Evolutionary conservation across 2,329 filamentous ascomycete species (phyloP), one percentile per base, ranked within the genome.

Genomic region (Penicillium corylophilum): DNA sequence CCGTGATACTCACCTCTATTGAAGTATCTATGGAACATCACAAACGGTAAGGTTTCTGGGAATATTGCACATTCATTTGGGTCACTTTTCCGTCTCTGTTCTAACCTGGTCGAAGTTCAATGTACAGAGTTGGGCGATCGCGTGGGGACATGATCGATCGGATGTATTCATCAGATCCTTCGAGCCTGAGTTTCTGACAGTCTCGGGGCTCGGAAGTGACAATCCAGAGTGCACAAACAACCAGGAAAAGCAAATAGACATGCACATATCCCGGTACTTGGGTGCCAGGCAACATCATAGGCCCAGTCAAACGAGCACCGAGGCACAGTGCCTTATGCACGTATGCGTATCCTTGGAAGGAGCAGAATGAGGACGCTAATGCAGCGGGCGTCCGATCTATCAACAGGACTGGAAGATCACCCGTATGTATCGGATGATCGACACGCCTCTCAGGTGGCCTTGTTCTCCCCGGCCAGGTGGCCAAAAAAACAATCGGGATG

Each of bases 391-490:
- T 29, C 29, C 23, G 47, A 56, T 56, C 31, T 16, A 56, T 53
- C 51, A 55, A 41, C 44, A 38, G 31, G n/a, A 38, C 35, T 24
- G 47, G 39, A 50, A 10, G 40, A 41, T 46, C 41, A 50, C 26
- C 40, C 16, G 18, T 49, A 44, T 44, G 42, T 16, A 46, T 44
- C 41, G 33, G 46, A 39, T 38, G 48, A 55, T 59, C 50, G 16
- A 51, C 46, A 24, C 18, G 16, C 18, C 4, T 44, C 35, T 53
- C 46, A 43, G 43, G 22, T 47, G 39, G 28, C 49, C 43, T 52
- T 46, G 36, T 53, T 51, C 54, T 33, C 22, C 45, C 39, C 23
- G 41, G 44, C 50, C 39, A 42, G 7, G 23, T 18, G 40, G 48
- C 41, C 28, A 33, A 29, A 18, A 18, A 6, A 26, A 48, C 36